Conservation (phyloP, 441 rosid species). For the Erodium trifolium region DNA sequence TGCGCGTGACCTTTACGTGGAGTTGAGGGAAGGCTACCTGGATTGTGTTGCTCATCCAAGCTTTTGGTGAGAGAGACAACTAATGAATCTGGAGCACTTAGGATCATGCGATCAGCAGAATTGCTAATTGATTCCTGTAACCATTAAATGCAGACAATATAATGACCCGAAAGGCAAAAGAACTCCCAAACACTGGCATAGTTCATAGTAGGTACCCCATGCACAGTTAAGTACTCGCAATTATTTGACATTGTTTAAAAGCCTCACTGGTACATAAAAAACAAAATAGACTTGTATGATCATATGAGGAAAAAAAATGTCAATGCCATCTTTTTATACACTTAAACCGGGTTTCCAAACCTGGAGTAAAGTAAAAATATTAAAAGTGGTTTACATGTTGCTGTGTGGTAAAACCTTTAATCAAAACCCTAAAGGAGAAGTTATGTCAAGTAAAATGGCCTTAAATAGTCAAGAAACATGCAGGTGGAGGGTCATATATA, state of each 20-base stretch:
- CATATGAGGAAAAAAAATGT: neutral
- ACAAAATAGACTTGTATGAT: neutral
- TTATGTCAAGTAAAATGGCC: neutral
- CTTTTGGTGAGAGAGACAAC: slow-evolving; percentile 58
- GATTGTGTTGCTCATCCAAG: slow-evolving; percentile 47
- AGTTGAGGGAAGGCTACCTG: slow-evolving; percentile 36
- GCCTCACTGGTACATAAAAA: neutral
- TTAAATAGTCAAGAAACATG: neutral
- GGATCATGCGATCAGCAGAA: slow-evolving; percentile 74
- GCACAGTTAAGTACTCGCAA: neutral
- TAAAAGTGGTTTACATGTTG: neutral
- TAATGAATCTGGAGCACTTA: slow-evolving; percentile 77
- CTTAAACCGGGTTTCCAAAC: neutral
- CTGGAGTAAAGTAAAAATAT: neutral
- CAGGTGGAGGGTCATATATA: neutral
- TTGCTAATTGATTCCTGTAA: slow-evolving; percentile 87
- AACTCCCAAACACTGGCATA: neutral
- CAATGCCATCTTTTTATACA: neutral
- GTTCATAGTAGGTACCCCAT: neutral
- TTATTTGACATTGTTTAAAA: no score
- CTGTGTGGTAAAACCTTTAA: neutral
- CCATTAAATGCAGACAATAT: slow-evolving; percentile 8
- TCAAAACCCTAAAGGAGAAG: neutral
- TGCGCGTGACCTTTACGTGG: slow-evolving; percentile 36
- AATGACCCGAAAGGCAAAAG: neutral